phyloP scores from a whole-genome alignment of 805 yeast genomes.

The Middelhovenomyces tepae region DNA sequence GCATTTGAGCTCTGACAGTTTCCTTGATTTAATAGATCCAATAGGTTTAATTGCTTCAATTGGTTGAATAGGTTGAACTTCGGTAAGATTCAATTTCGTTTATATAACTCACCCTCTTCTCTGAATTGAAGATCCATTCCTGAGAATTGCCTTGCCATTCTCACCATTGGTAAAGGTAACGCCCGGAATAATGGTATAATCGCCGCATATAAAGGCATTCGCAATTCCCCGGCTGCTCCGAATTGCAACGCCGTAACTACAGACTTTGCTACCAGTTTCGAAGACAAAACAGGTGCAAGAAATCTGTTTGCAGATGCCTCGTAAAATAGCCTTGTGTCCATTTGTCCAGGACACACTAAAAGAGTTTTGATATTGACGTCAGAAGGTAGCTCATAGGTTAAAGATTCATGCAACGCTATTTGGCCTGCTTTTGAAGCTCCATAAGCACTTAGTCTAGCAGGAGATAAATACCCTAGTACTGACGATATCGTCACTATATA shows the following conservation, averaged over 20 bases:
- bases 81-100: no score
- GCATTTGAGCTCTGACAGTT: no score
- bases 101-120: no score
- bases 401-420: conserved; percentile 74
- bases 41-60: no score
- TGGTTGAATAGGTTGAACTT: no score
- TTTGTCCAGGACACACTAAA: conserved; percentile 81
- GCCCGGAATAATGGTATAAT: conserved; percentile 63
- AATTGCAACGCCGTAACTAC: conserved; percentile 47
- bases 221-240: conserved; percentile 63
- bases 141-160: conserved; percentile 44
- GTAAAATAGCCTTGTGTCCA: conserved; percentile 64
- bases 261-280: conserved; percentile 50
- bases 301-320: conserved; percentile 61
- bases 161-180: conserved; percentile 62
- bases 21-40: no score
- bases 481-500: conserved; percentile 76
- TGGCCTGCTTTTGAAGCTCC: conserved; percentile 89
- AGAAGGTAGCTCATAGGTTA: conserved; percentile 56
- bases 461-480: conserved; percentile 75
- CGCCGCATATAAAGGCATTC: conserved; percentile 68
- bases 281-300: conserved; percentile 78
- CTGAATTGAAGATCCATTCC: conserved; percentile 51
- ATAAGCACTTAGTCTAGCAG: conserved; percentile 68
- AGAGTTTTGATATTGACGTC: conserved; percentile 55